Evolutionary conservation across 2,329 filamentous ascomycete species (phyloP).

Genomic region (Leptographium galeiforme): DNA sequence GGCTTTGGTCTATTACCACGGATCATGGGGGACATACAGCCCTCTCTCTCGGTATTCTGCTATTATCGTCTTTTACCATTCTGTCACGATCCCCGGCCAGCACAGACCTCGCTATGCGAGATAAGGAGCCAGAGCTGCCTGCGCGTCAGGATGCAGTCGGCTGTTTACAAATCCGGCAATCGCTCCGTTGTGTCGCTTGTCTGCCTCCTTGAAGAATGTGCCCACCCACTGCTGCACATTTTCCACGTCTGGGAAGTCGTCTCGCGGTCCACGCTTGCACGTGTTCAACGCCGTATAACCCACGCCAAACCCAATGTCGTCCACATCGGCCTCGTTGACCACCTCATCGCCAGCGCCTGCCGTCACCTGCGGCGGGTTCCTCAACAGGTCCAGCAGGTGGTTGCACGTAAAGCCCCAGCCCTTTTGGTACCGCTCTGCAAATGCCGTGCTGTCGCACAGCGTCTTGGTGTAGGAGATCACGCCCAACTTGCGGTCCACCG

Average conservation of each 20-base stretch:
- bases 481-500: slow-evolving; percentile 83
- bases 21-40: neutral
- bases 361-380: slow-evolving; percentile 65
- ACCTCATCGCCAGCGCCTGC: slow-evolving; percentile 57
- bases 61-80: too few species aligned
- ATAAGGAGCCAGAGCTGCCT: slow-evolving; percentile 37
- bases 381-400: slow-evolving; percentile 74
- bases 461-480: slow-evolving; percentile 91
- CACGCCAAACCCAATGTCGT: slow-evolving; percentile 88
- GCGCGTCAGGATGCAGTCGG: slow-evolving; percentile 51
- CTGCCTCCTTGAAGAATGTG: slow-evolving; percentile 62
- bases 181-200: slow-evolving; percentile 56
- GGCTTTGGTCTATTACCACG: too few species aligned
- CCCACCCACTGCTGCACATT: slow-evolving; percentile 79
- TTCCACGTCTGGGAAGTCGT: slow-evolving; percentile 76
- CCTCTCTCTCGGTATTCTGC: neutral
- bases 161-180: slow-evolving; percentile 60
- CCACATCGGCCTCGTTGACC: slow-evolving; percentile 78
- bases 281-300: slow-evolving; percentile 91
- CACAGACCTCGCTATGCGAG: slow-evolving; percentile 21
- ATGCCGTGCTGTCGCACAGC: slow-evolving; percentile 71
- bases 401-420: slow-evolving; percentile 88
- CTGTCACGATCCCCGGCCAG: neutral
- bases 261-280: slow-evolving; percentile 58
- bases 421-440: slow-evolving; percentile 69